Base-by-base conservation (phyloP, 257 asterid genomes). In the Przewalskia tangutica region DNA sequence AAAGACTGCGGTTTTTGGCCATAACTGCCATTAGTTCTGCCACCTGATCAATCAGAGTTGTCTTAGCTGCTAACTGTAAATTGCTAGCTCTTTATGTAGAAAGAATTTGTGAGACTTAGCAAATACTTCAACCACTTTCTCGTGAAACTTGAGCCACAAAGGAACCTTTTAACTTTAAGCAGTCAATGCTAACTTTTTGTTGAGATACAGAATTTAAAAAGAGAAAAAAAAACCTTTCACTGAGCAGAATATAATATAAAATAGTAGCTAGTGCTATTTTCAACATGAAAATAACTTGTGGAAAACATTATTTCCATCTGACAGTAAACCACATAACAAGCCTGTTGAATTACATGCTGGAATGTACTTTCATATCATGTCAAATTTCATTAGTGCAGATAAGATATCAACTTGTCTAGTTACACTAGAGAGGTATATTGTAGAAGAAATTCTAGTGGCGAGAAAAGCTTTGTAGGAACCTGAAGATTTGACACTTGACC, bases 401-500 rank as follows among this genome's bases (percentile, higher is more conserved):
- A 46, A 20, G 1, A 48, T 20, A 71, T 11, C 40, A 46, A 27
- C 32, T 27, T 27, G 32, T 27, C 32, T 27, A 44, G 55, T 44
- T 70, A 68, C 36, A 0, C 77, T n/a, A 42, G 11, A 42, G 77
- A 68, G 58, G 58, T 71, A 11, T 6, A 65, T 13, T 18, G 20
- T 5, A 13, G 8, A 75, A 50, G 62, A 50, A 23, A 23, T 50
- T 73, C 34, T 73, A 48, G 18, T 27, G 8, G 77, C 16, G 75
- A 81, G 56, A 20, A 32, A 59, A 65, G 77, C 18, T 5, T 32
- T 16, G 71, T 85, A 84, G 65, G 68, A 80, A 95, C 99, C 99
- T 95, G 99, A 83, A 95, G 94, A 84, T 92, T 95, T 56, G 98
- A 95, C 59, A 95, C 99, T 85, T 23, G 93, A 81, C 99, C 98